phyloP scores from a whole-genome alignment of 257 asterid species.

The Coffea eugenioides region DNA sequence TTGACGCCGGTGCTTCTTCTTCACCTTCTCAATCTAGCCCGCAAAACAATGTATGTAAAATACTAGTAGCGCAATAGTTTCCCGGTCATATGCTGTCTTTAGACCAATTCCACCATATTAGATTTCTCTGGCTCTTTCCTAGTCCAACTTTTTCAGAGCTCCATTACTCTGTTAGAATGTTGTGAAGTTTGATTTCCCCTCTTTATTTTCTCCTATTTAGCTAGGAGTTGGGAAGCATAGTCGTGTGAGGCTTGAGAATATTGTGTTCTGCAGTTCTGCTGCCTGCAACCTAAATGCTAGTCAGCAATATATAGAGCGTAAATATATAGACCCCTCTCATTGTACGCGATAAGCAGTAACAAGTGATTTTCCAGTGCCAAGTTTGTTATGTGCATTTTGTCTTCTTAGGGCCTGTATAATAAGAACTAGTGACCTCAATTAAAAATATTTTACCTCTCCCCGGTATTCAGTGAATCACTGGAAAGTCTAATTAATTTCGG shows the following conservation, averaged over 20 bases:
- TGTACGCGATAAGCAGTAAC: neutral
- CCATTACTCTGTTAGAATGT: neutral
- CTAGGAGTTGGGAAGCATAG: neutral
- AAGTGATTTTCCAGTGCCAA: neutral
- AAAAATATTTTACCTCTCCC: neutral
- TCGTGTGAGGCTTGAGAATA: neutral
- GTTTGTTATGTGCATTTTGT: neutral
- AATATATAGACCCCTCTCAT: neutral
- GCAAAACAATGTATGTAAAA: neutral
- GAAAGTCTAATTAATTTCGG: neutral
- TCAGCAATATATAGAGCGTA: neutral
- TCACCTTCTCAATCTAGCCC: neutral
- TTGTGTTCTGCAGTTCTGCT: neutral
- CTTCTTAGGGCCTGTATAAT: neutral
- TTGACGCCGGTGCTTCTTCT: slow-evolving; percentile 2
- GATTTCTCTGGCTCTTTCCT: neutral
- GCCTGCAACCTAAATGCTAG: neutral
- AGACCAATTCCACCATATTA: neutral
- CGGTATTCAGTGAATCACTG: neutral
- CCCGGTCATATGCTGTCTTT: neutral
- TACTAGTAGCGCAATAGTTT: neutral
- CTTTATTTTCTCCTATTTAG: neutral
- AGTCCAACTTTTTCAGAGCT: neutral
- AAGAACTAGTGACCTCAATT: neutral
- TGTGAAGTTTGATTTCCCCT: neutral